These are phyloP conservation scores for Oryza punctata DNA, from an alignment of 176 grass and related monocot species.

Conservation along the genomic window DNA sequence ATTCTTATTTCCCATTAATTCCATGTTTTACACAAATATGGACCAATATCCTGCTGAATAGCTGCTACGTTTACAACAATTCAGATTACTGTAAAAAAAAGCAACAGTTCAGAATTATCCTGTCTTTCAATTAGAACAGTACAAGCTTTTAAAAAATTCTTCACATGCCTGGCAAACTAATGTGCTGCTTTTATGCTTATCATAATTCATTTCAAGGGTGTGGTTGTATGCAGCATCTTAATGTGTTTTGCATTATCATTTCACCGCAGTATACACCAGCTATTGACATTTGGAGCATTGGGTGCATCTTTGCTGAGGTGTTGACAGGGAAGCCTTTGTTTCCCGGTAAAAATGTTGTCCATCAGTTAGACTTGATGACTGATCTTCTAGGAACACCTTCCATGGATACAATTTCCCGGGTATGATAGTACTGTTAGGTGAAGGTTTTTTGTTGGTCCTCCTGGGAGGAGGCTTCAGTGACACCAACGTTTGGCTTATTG, in stretches of 20 bases:
- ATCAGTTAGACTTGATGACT: slow-evolving; percentile 98
- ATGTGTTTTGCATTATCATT: slow-evolving; percentile 22
- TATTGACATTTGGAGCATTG: slow-evolving; percentile 99
- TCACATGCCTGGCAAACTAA: neutral
- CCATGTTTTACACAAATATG: neutral
- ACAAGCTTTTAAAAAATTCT: neutral
- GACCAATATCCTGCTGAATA: slow-evolving; percentile 5
- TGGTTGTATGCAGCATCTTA: slow-evolving; percentile 13
- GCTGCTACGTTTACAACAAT: neutral
- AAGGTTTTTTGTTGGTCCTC: neutral
- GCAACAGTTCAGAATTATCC: neutral
- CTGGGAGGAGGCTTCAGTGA: neutral
- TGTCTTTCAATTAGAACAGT: neutral
- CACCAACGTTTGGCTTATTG: neutral
- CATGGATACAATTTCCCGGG: slow-evolving; percentile 89
- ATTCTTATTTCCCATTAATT: neutral
- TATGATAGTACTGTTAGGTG: slow-evolving; percentile 41
- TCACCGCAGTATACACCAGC: slow-evolving; percentile 93
- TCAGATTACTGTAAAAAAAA: neutral
- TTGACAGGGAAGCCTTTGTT: slow-evolving; percentile 97
- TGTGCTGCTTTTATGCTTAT: neutral
- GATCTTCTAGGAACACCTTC: slow-evolving; percentile 95
- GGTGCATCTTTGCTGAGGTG: slow-evolving; percentile 98
- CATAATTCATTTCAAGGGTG: slow-evolving; percentile 9
- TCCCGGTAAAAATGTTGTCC: slow-evolving; percentile 99